Evolutionary conservation across 2,329 filamentous ascomycete species (phyloP), one percentile per base, ranked within the genome.

Genomic region (Didymella sp.): DNA sequence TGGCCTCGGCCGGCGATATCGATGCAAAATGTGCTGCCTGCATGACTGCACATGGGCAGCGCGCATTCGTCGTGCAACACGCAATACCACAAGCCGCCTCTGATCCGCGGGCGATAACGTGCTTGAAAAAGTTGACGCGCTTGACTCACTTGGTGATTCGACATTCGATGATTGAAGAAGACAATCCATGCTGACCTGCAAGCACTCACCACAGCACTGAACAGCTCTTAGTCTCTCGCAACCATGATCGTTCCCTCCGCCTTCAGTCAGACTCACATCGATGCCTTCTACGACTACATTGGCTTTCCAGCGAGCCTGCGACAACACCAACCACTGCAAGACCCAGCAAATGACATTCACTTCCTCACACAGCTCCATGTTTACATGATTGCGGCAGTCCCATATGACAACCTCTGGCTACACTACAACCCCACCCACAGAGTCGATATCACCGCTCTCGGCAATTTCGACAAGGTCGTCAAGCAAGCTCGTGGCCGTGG

Each of bases 381-480:
- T 56, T 72, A 81, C 61, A 81, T 82, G 60, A 80, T 86, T 51
- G 75, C 81, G 0, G 76, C 77, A 0, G 73, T 86, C 27, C 84
- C 84, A 0, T 87, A 85, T 56, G 84, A 87, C 43, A 86, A 86
- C 61, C 74, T 87, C 8, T 74, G 77, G 2, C 72, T 87, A 7
- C 83, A 86, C 68, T 86, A 86, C 67, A 41, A 58, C 4, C 43
- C 56, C 15, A 57, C 62, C 15, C 67, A 66, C 31, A 62, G 50
- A 13, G 70, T 70, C 25, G 63, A 77, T 13, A 78, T 86, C 6
- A 73, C 81, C 21, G 79, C 81, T 0, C 73, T 81, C n/a, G 61
- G 71, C 43, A 72, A 85, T 2, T 85, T 81, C 65, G 56, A 73
- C 15, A 86, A 85, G 62, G 77, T 84, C 44, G 73, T 86, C 4